Evolutionary conservation across 1,139 yeast genomes (phyloP).

Genomic region (Candida smagusa): DNA sequence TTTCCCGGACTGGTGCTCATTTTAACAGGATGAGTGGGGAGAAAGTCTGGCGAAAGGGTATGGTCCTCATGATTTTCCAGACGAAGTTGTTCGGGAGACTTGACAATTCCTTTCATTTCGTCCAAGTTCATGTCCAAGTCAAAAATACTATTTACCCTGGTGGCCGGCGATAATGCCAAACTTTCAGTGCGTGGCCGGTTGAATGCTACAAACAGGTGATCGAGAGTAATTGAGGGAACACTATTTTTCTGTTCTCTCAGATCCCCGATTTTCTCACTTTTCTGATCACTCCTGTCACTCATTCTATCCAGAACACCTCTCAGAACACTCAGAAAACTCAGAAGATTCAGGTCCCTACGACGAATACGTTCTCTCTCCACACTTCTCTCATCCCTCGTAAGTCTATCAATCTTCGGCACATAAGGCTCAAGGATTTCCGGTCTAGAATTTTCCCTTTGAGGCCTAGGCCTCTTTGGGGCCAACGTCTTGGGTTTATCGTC

Average conservation of each 20-base stretch:
- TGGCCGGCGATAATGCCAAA: not conserved
- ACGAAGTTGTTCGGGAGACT: conserved; percentile 18
- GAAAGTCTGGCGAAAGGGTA: conserved; percentile 1
- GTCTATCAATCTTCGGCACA: too few species aligned
- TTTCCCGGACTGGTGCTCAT: conserved; percentile 4
- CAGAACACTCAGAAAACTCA: too few species aligned
- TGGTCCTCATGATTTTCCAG: conserved; percentile 1
- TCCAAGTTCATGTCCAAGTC: conserved; percentile 47
- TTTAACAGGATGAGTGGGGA: conserved; percentile 1
- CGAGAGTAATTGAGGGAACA: not conserved
- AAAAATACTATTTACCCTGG: conserved; percentile 14
- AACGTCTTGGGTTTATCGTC: too few species aligned
- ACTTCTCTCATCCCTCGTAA: too few species aligned
- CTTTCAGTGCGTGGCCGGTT: not conserved
- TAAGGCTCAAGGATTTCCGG: too few species aligned
- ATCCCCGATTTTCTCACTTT: not conserved
- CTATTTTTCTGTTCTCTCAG: not conserved
- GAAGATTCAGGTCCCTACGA: too few species aligned
- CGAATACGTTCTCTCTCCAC: too few species aligned
- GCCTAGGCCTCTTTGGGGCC: too few species aligned
- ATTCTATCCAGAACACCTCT: too few species aligned
- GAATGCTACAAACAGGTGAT: not conserved
- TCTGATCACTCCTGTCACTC: too few species aligned
- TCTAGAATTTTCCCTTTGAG: too few species aligned
- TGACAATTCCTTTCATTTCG: conserved; percentile 54